Evolutionary conservation across 75 land plant species (phyloP), one percentile per base, ranked within the genome.

Genomic region (Chamaecyparis obtusa): DNA sequence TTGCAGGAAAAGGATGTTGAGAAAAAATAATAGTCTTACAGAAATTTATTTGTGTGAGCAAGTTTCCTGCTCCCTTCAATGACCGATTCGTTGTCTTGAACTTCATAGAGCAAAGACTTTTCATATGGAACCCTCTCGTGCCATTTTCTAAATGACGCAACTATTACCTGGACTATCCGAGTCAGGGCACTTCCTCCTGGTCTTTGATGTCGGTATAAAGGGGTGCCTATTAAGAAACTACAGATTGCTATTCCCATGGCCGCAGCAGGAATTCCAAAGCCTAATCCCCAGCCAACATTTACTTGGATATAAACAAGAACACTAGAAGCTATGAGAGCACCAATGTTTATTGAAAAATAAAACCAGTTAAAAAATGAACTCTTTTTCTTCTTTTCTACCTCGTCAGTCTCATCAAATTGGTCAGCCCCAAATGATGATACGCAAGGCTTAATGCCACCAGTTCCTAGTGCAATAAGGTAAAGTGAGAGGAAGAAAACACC

Each of bases 331-430:
- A 91, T 49, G n/a, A 94, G 88, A 16, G 91, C 88, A 43, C 94
- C 95, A 54, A 91, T 76, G 87, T 91, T 92, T 57, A 91, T 88
- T 51, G 91, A 92, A 41, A 91, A 90, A 76, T 92, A 94, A 86
- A 89, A 94, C 95, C 95, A 94, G 67, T 89, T 94, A 87, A 94
- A 94, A 86, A 92, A 94, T 14, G 92, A 92, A 27, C 86, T 86
- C 81, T 93, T 94, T n/a, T 85, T 91, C 32, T 56, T 77, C 75
- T 88, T 92, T 71, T 92, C 95, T 33, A 6, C 19, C 56, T 88
- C 88, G 32, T 94, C 91, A 8, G 85, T 89, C 5, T 91, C 94
- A 85, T 92, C 91, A 81, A 94, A 94, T 36, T 94, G 95, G 74
- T 92, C 94, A 0, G 95, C 95, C 10, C 95, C 95, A 76, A 94